Evolutionary conservation across 2,329 filamentous ascomycete species (phyloP).

Genomic region (Apiospora sp.): DNA sequence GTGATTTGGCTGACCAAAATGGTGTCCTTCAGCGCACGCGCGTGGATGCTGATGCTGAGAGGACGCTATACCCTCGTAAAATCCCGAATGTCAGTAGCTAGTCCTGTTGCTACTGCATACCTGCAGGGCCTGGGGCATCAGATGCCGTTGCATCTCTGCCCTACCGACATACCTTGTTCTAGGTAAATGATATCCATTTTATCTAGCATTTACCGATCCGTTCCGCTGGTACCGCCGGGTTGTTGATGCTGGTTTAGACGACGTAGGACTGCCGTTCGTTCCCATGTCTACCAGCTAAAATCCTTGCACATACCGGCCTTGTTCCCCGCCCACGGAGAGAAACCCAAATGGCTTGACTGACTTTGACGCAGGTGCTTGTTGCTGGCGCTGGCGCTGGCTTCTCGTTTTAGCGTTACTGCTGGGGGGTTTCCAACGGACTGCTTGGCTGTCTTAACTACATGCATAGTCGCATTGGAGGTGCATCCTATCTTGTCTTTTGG

Average conservation of each 20-base stretch:
- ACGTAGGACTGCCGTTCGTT: slow-evolving; percentile 18
- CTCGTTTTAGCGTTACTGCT: neutral
- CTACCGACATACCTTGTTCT: slow-evolving; percentile 10
- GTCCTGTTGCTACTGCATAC: neutral
- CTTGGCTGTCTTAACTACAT: slow-evolving; percentile 1
- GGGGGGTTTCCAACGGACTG: neutral
- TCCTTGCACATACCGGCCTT: slow-evolving; percentile 13
- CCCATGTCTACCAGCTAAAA: slow-evolving; percentile 8
- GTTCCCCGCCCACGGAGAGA: slow-evolving; percentile 13
- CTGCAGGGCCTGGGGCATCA: slow-evolving; percentile 5
- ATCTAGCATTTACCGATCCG: slow-evolving; percentile 21
- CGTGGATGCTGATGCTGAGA: neutral
- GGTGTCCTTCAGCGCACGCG: neutral
- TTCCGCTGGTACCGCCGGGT: slow-evolving; percentile 20
- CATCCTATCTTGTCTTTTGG: neutral
- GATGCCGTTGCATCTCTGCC: slow-evolving; percentile 16
- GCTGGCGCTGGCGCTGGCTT: neutral
- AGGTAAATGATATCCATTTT: slow-evolving; percentile 13
- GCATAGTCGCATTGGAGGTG: neutral
- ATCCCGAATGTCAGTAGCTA: neutral
- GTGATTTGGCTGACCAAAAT: neutral
- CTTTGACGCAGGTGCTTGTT: neutral
- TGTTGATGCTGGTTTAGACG: slow-evolving; percentile 20
- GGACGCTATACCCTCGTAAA: neutral
- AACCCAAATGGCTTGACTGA: neutral